These are phyloP conservation scores for Monosporozyma aerobia DNA, from an alignment of 805 yeast genomes.

Conservation along the genomic window DNA sequence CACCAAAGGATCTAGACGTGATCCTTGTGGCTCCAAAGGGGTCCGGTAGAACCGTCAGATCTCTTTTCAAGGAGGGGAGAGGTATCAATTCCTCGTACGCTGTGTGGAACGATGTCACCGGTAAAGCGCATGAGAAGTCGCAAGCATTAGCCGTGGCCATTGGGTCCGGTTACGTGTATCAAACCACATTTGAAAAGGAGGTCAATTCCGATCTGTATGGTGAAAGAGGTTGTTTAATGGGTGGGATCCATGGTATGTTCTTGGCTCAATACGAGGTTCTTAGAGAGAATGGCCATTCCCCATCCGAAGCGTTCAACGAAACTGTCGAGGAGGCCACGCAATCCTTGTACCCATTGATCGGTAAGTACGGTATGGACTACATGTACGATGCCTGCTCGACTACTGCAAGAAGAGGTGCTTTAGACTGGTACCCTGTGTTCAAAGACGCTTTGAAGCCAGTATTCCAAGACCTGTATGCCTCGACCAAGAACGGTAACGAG, in stretches of 20 bases:
- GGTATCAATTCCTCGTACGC: conserved; percentile 99
- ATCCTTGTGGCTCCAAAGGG: conserved; percentile 99
- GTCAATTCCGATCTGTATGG: conserved; percentile 99
- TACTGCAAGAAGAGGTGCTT: conserved; percentile 99
- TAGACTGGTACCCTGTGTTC: conserved; percentile 99
- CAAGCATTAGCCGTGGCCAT: conserved; percentile 97
- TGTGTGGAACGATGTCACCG: conserved; percentile 98
- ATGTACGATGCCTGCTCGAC: conserved; percentile 99
- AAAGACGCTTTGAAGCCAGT: conserved; percentile 98
- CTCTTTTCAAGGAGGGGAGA: conserved; percentile 99
- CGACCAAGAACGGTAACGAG: conserved; percentile 93
- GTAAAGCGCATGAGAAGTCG: conserved; percentile 98
- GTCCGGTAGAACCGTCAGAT: conserved; percentile 99
- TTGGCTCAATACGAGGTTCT: conserved; percentile 99
- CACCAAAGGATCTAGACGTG: conserved; percentile 91
- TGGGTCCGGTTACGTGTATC: conserved; percentile 99
- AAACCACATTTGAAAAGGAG: conserved; percentile 98
- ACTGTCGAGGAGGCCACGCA: conserved; percentile 99
- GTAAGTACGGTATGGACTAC: conserved; percentile 99
- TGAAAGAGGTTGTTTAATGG: conserved; percentile 99
- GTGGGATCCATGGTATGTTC: conserved; percentile 99
- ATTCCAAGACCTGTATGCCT: conserved; percentile 89
- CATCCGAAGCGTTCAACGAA: conserved; percentile 99
- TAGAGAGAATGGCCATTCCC: conserved; percentile 99
- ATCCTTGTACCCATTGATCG: conserved; percentile 96